Evolutionary conservation across 176 grass and related monocot genomes (phyloP).

Genomic region (maize (Zea mays)): Zm-B73-REFERENCE-NAM-5.0 NC_050097.1:241496501-241497000

Average conservation of each 20-base stretch:
- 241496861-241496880: background rate
- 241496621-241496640: conserved; percentile 42
- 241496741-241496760: conserved; percentile 59
- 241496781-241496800: conserved; percentile 44
- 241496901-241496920: no score
- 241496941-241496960: conserved; percentile 51
- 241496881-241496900: background rate
- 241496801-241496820: conserved; percentile 59
- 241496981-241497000: conserved; percentile 50
- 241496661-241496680: conserved; percentile 70
- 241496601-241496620: conserved; percentile 61
- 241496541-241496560: conserved; percentile 94
- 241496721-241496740: conserved; percentile 65
- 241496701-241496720: conserved; percentile 58
- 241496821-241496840: conserved; percentile 21
- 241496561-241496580: conserved; percentile 73
- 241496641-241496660: conserved; percentile 57
- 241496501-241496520: no score
- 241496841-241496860: background rate
- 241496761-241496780: conserved; percentile 51
- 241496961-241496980: conserved; percentile 41
- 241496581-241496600: conserved; percentile 52
- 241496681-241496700: conserved; percentile 60
- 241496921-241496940: conserved; percentile 36
- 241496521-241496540: conserved; percentile 38